Percentiles rank a stretch among this genome's conserved stretches.
These are phyloP conservation scores for Penstemon barbatus DNA, from an alignment of 257 asterid species.

Conservation along the genomic window DNA sequence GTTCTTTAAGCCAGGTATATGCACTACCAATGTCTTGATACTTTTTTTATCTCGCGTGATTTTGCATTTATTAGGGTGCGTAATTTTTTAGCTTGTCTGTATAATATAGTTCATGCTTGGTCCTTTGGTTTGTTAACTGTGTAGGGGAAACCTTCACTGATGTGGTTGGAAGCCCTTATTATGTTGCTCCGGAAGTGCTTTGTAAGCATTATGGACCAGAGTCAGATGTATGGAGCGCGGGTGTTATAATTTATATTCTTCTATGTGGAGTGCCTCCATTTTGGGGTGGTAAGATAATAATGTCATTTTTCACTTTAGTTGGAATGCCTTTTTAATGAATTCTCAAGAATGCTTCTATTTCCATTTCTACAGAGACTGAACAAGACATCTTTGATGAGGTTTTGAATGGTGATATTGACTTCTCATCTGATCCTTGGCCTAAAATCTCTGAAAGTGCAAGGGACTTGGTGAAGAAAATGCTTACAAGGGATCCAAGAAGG, in stretches of 20 bases:
- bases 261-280: constrained; percentile 68
- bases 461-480: constrained; percentile 65
- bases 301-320: neutral
- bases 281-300: constrained; percentile 61
- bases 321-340: neutral
- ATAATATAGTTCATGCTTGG: neutral
- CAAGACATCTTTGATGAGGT: constrained; percentile 69
- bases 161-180: constrained; percentile 76
- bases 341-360: constrained; percentile 5
- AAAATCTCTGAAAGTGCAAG: constrained; percentile 61
- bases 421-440: constrained; percentile 78
- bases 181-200: constrained; percentile 72
- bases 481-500: constrained; percentile 49
- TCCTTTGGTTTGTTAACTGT: constrained; percentile 9
- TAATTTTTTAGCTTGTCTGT: neutral
- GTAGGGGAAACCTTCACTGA: constrained; percentile 55
- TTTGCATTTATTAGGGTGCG: neutral
- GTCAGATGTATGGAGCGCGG: constrained; percentile 74
- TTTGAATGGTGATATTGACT: constrained; percentile 57
- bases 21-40: neutral
- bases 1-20: constrained; percentile 84
- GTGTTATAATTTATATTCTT: constrained; percentile 65
- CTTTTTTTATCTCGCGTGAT: neutral
- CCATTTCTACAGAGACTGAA: constrained; percentile 55
- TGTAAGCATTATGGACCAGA: constrained; percentile 54